A percentile compares a stretch with the other conserved stretches of the same genome.
Evolutionary conservation across 208 protist genomes (phyloP).

Genomic region (Trypanosoma cruzi): DNA sequence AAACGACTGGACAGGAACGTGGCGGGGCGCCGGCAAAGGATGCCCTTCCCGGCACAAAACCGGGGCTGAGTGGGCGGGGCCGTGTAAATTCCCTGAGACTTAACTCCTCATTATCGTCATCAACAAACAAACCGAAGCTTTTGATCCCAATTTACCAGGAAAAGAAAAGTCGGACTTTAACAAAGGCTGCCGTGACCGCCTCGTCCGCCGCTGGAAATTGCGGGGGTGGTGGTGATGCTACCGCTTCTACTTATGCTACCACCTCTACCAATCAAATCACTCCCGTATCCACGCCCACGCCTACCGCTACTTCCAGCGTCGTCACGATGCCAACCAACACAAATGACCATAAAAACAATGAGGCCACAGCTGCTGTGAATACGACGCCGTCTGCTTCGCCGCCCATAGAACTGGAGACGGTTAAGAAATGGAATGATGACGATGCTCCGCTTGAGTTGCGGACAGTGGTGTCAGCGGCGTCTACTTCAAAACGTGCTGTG

Average conservation of each 20-base stretch:
- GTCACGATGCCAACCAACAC: neutral
- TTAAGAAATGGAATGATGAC: conserved; percentile 30
- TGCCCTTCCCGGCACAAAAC: neutral
- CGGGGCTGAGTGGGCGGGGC: neutral
- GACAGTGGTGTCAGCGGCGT: conserved; percentile 16
- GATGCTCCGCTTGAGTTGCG: conserved; percentile 18
- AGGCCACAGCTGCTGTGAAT: neutral
- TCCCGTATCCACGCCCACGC: no score
- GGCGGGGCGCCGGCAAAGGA: neutral
- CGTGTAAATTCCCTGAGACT: conserved; percentile 14
- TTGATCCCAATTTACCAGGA: neutral
- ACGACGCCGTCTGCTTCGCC: neutral
- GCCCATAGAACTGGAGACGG: conserved; percentile 5
- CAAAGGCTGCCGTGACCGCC: neutral
- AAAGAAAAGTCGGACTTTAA: neutral
- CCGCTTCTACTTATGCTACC: neutral
- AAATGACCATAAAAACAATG: neutral
- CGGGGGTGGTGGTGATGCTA: neutral
- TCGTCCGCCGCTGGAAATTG: neutral
- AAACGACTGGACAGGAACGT: neutral
- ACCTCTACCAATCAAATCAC: neutral
- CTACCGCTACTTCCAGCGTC: neutral
- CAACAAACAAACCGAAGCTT: neutral
- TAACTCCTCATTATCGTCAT: neutral
- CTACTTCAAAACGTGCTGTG: neutral